phyloP scores from a whole-genome alignment of 2,329 filamentous ascomycete genomes.

The Fusarium incarnatum region DNA sequence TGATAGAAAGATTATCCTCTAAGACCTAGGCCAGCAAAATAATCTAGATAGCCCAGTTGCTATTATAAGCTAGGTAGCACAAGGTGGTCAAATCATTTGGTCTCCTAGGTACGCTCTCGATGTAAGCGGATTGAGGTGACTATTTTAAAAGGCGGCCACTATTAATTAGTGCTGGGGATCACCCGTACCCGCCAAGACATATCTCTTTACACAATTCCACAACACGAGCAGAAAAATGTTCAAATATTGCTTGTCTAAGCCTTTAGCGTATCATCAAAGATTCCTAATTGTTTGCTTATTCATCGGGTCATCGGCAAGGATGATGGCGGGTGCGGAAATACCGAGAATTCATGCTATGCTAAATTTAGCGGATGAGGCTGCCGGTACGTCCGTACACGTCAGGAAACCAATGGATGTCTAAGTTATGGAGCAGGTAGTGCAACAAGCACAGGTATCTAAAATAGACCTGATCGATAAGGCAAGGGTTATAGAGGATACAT shows the following conservation, averaged over 20 bases:
- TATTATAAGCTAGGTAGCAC: too few relatives aligned
- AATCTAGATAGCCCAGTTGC: too few relatives aligned
- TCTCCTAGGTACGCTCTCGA: too few relatives aligned
- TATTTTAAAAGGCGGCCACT: background rate
- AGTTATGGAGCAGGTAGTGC: background rate
- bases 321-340: background rate
- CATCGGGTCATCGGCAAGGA: background rate
- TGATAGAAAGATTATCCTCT: too few relatives aligned
- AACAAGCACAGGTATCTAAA: background rate
- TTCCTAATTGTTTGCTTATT: background rate
- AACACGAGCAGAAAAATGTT: background rate
- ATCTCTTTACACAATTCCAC: background rate
- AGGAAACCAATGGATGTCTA: background rate
- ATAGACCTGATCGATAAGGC: background rate
- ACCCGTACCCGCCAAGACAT: background rate
- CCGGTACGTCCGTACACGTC: background rate
- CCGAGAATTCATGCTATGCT: background rate
- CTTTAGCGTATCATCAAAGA: background rate
- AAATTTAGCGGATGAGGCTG: constrained; percentile 11
- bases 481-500: background rate
- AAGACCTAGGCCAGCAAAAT: too few relatives aligned
- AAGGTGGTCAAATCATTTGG: too few relatives aligned
- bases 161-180: background rate
- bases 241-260: too few relatives aligned
- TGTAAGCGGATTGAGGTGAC: too few relatives aligned